These are phyloP conservation scores for Diaporthe sp. DNA, from an alignment of 2,329 filamentous ascomycete species.

Conservation along the genomic window DNA sequence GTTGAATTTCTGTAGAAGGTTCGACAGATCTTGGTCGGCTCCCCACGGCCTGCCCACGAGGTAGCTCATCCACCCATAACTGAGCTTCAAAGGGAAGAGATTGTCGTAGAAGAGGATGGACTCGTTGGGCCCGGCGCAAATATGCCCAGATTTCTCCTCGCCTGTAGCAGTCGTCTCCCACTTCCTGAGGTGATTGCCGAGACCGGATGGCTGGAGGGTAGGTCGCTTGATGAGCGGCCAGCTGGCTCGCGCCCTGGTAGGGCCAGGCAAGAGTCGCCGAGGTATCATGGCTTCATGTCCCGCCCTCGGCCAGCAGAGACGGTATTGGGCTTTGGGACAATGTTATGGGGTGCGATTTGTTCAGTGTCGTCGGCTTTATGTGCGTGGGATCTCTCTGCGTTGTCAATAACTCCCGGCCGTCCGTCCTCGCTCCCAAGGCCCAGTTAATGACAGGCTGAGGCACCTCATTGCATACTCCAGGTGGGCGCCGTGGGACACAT, in stretches of 20 bases:
- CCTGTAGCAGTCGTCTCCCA: slow-evolving; percentile 61
- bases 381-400: not conserved
- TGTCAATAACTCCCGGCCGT: not conserved
- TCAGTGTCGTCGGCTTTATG: not conserved
- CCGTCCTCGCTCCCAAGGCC: not conserved
- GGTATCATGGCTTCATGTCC: slow-evolving; percentile 46
- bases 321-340: not conserved
- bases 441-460: slow-evolving; percentile 3
- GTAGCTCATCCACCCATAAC: slow-evolving; percentile 37
- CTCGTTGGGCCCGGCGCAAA: slow-evolving; percentile 79
- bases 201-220: not conserved
- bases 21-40: slow-evolving; percentile 59
- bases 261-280: slow-evolving; percentile 45
- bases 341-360: not conserved
- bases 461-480: not conserved
- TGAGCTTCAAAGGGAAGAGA: slow-evolving; percentile 83
- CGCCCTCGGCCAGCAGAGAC: not conserved
- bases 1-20: slow-evolving; percentile 63
- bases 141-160: slow-evolving; percentile 81
- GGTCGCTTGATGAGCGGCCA: not conserved
- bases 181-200: not conserved
- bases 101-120: slow-evolving; percentile 92
- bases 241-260: slow-evolving; percentile 44
- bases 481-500: slow-evolving; percentile 1
- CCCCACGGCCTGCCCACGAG: slow-evolving; percentile 58